These are phyloP conservation scores for Entomortierella beljakovae DNA, from an alignment of 192 early-diverging fungal genomes.

Conservation along the genomic window DNA sequence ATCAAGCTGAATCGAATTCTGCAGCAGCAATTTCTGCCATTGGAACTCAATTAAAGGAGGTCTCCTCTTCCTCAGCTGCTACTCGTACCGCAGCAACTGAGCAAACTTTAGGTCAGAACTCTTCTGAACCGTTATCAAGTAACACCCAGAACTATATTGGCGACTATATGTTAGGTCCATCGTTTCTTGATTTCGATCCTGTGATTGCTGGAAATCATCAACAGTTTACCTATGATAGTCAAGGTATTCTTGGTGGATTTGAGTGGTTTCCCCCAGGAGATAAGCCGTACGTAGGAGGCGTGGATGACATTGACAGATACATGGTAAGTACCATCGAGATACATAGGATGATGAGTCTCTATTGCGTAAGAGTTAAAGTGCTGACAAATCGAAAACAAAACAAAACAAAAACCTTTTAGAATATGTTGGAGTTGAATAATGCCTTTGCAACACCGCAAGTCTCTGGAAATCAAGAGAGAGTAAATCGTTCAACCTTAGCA, in stretches of 20 bases:
- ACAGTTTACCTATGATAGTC: slow-evolving; percentile 9
- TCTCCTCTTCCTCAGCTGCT: neutral
- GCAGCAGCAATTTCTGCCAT: neutral
- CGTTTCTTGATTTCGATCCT: slow-evolving; percentile 32
- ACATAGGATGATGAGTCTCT: neutral
- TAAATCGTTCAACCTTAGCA: neutral
- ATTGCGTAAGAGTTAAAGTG: neutral
- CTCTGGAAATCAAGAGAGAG: slow-evolving; percentile 9
- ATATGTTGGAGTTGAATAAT: slow-evolving; percentile 20
- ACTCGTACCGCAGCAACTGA: neutral
- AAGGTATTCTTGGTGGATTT: neutral
- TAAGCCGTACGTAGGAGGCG: slow-evolving; percentile 13
- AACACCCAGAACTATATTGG: neutral
- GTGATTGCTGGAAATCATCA: slow-evolving; percentile 29
- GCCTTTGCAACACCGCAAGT: slow-evolving; percentile 5
- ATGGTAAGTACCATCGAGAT: slow-evolving; percentile 24
- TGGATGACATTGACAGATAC: slow-evolving; percentile 41
- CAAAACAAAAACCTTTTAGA: neutral
- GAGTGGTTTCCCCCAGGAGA: slow-evolving; percentile 6
- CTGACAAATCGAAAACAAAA: neutral
- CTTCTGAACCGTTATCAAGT: neutral
- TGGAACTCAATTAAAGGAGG: neutral
- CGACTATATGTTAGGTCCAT: slow-evolving; percentile 1
- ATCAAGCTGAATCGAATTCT: slow-evolving; percentile 1
- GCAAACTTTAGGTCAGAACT: neutral